phyloP scores from a whole-genome alignment of 441 rosid genomes.

The Aquilaria agallochum region DNA sequence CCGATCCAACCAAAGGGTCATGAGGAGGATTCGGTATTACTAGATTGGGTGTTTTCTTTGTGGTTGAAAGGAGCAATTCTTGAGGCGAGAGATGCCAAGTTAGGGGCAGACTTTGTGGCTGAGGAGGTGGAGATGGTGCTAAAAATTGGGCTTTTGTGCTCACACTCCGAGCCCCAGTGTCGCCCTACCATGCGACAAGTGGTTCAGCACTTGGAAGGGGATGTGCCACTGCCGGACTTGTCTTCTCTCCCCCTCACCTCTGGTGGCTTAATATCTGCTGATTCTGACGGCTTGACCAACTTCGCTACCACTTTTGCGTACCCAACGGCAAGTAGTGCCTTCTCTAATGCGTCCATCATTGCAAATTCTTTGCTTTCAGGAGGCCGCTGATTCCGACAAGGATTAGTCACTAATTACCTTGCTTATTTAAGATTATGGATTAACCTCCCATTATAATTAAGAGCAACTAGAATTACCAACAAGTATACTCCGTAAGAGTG shows the following conservation, averaged over 20 bases:
- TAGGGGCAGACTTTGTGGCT: conserved; percentile 20
- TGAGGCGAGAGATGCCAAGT: conserved; percentile 31
- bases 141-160: conserved; percentile 41
- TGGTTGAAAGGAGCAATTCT: conserved; percentile 31
- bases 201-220: conserved; percentile 28
- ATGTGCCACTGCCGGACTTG: conserved; percentile 22
- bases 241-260: conserved; percentile 16
- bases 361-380: no score
- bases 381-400: no score
- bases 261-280: conserved; percentile 9
- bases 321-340: not conserved
- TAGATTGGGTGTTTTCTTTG: conserved; percentile 32
- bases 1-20: conserved; percentile 19
- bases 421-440: no score
- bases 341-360: no score
- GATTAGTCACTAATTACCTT: no score
- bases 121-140: conserved; percentile 42
- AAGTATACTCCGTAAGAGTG: no score
- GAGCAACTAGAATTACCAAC: no score
- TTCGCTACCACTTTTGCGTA: not conserved
- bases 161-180: conserved; percentile 24
- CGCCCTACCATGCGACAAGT: conserved; percentile 42
- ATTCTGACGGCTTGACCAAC: conserved; percentile 14
- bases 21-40: conserved; percentile 17
- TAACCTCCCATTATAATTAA: no score